Base-by-base conservation (phyloP, 1,284 basidiomycete species). In the Cryptococcus neoformans region DNA sequence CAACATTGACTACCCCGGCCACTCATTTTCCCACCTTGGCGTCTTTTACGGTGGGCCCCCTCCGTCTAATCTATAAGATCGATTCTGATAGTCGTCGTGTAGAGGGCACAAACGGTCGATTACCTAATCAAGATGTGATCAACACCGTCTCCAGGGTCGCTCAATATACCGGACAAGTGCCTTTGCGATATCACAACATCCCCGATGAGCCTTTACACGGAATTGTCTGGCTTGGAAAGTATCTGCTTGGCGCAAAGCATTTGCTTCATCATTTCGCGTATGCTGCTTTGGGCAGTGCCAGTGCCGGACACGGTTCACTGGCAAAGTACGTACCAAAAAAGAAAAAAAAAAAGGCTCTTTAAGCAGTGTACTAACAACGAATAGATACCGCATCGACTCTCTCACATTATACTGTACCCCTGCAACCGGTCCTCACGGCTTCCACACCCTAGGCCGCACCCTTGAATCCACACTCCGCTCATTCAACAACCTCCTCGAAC, bases 81-180 rank as follows among this genome's bases (percentile, higher is more conserved):
- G 16, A 21, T 48, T 17, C 14, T 28, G 17, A 48, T 34, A 47
- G 45, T 47, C 45, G 11, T 11, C 3, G 6, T 4, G n/a, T 67
- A 95, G 95, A 99, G 82, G 96, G 95, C 6, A 81, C 92, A 5
- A 95, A 98, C 72, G 95, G 94, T 4, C 88, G 92, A 36, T 79
- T 98, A 46, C 94, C 96, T 0, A 99, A 99, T 70, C 92, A 97
- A 76, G 95, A 99, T 74, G 82, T 96, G 1, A 78, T 97, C 65
- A 96, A 96, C 74, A 88, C 91, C 0, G 82, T 92, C 47, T 80
- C 84, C 3, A 76, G 86, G 38, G 89, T 98, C 49, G 82, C 90
- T 2, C 82, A 83, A 38, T 84, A 84, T 68, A 85, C 86, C 1
- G 87, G 84, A 4, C 84, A 85, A 11, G 85, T 91, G 3, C 87